Percentiles rank a stretch among this genome's conserved stretches.
These are phyloP conservation scores for Botrytis cinerea DNA, from an alignment of 2,329 filamentous ascomycete species.

Conservation along the genomic window DNA sequence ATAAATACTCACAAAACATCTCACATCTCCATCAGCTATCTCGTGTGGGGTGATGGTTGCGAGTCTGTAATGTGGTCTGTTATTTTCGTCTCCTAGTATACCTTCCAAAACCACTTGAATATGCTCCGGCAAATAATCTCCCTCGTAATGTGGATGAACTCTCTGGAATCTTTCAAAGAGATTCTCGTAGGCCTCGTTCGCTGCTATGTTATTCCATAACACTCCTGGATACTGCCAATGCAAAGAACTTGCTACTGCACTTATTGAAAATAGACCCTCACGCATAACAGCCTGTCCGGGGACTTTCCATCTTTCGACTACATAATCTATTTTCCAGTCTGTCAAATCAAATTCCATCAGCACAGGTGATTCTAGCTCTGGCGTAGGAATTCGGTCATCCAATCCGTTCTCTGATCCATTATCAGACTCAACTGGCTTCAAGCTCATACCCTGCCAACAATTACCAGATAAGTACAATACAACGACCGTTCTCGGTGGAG, in stretches of 20 bases:
- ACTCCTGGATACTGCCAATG: background rate
- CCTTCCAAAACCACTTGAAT: background rate
- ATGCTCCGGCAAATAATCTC: background rate
- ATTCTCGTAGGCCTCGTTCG: background rate
- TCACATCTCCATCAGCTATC: background rate
- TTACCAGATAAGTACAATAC: background rate
- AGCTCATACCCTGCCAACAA: background rate
- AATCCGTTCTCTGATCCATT: background rate
- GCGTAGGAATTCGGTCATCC: background rate
- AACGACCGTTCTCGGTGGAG: background rate
- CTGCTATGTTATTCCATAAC: background rate
- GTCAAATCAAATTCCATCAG: background rate
- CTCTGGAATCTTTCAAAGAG: background rate
- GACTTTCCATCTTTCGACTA: background rate
- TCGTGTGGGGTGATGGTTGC: background rate
- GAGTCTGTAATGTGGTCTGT: background rate
- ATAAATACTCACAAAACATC: background rate
- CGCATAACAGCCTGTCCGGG: background rate
- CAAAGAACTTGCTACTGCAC: conserved; percentile 5
- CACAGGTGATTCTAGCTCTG: background rate
- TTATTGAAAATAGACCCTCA: background rate
- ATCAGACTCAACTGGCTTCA: background rate
- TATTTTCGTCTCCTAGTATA: background rate
- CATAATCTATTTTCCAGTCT: background rate
- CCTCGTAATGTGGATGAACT: background rate